Evolutionary conservation across 2,329 filamentous ascomycete species (phyloP).

Genomic region (Cercospora berteroae): DNA sequence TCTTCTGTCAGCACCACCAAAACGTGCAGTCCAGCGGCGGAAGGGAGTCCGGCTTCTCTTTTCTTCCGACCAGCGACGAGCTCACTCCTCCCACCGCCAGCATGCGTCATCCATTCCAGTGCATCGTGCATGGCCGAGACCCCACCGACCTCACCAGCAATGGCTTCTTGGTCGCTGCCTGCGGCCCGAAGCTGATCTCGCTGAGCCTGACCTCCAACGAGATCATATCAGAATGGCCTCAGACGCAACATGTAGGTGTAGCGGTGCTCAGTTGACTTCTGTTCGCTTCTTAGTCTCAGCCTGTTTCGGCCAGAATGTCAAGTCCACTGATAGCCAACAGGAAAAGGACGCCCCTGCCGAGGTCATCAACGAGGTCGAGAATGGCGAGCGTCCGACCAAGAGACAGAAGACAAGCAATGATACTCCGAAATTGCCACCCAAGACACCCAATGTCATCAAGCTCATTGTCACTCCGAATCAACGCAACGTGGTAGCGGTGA

Average conservation of each 20-base stretch:
- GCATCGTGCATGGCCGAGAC: constrained; percentile 34
- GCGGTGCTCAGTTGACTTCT: not conserved
- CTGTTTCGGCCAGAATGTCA: not conserved
- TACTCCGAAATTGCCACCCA: constrained; percentile 36
- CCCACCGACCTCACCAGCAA: constrained; percentile 19
- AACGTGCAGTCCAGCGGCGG: not conserved
- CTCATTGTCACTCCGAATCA: constrained; percentile 64
- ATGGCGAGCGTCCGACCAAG: constrained; percentile 32
- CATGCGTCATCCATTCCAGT: constrained; percentile 46
- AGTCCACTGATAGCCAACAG: not conserved
- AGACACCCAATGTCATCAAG: constrained; percentile 64
- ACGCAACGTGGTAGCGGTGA: constrained; percentile 71
- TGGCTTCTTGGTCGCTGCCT: constrained; percentile 67
- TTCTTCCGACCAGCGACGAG: not conserved
- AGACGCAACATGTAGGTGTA: constrained; percentile 15
- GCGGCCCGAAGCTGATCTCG: constrained; percentile 68
- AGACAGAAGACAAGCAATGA: constrained; percentile 35
- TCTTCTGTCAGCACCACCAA: not conserved
- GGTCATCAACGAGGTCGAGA: constrained; percentile 15
- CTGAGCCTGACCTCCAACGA: constrained; percentile 60
- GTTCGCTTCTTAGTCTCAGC: not conserved
- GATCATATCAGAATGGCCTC: constrained; percentile 62
- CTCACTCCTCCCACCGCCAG: not conserved
- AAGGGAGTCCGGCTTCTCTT: not conserved
- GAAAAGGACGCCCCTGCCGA: not conserved